Evolutionary conservation across 1,139 yeast species (phyloP).

Genomic region (Taiozyma sp.): DNA sequence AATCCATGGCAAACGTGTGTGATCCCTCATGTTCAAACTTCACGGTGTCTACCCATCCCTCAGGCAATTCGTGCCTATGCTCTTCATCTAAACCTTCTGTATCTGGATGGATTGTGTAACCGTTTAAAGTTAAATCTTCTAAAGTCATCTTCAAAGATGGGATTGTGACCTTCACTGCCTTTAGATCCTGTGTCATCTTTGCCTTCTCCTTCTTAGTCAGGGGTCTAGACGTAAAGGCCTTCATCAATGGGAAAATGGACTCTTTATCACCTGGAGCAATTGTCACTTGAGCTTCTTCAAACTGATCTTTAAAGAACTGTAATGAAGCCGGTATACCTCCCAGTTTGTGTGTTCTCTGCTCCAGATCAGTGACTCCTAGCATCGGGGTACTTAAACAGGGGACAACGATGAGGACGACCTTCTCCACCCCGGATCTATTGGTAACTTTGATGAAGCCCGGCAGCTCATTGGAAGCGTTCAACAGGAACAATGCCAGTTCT

Average conservation of each 20-base stretch:
- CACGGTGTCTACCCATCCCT: slow-evolving; percentile 56
- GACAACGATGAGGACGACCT: slow-evolving; percentile 56
- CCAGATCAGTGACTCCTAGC: slow-evolving; percentile 31
- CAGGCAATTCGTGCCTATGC: slow-evolving; percentile 7
- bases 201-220: slow-evolving; percentile 52
- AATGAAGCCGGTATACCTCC: slow-evolving; percentile 23
- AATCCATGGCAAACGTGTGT: slow-evolving; percentile 76
- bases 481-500: slow-evolving; percentile 44
- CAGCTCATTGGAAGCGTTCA: slow-evolving; percentile 36
- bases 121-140: slow-evolving; percentile 41
- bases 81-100: slow-evolving; percentile 20
- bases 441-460: slow-evolving; percentile 40
- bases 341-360: slow-evolving; percentile 1
- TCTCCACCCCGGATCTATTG: slow-evolving; percentile 40
- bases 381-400: slow-evolving; percentile 59
- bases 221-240: slow-evolving; percentile 52
- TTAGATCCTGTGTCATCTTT: slow-evolving; percentile 31
- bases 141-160: slow-evolving; percentile 47
- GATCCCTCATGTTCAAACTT: slow-evolving; percentile 49
- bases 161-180: slow-evolving; percentile 40
- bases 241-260: slow-evolving; percentile 48
- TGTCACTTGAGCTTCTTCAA: slow-evolving; percentile 40
- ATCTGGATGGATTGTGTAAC: slow-evolving; percentile 57
- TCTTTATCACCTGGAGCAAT: slow-evolving; percentile 30
- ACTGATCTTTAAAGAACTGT: slow-evolving; percentile 35